Conservation (phyloP, 495 filamentous ascomycete species). For the Amphirosellinia nigrospora region DNA sequence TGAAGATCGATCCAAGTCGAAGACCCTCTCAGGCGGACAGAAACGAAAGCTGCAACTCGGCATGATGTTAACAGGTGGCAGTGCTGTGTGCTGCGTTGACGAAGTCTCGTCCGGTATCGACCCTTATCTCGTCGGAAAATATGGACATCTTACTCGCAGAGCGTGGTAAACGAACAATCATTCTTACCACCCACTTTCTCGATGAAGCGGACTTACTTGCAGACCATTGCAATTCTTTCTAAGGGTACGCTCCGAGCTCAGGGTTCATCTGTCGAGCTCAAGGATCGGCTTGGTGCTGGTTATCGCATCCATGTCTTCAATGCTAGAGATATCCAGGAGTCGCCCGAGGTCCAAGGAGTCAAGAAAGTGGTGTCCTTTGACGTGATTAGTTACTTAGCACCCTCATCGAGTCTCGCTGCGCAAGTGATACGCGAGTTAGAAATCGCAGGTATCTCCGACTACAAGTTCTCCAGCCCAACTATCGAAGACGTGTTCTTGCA, state of each 20-base stretch:
- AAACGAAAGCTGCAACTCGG: conserved; percentile 89
- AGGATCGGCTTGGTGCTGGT: conserved; percentile 71
- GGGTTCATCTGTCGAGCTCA: conserved; percentile 79
- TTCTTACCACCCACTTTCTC: conserved; percentile 85
- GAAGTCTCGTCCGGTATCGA: conserved; percentile 86
- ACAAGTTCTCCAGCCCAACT: conserved; percentile 80
- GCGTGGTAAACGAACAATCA: conserved; percentile 75
- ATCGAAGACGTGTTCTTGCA: conserved; percentile 90
- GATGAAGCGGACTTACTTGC: conserved; percentile 80
- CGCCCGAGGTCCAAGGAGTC: conserved; percentile 62
- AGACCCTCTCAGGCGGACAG: conserved; percentile 83
- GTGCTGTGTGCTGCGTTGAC: conserved; percentile 83
- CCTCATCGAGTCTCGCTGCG: conserved; percentile 66
- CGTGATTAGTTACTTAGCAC: conserved; percentile 71
- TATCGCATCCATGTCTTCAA: conserved; percentile 77
- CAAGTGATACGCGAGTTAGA: conserved; percentile 72
- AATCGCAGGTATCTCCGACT: conserved; percentile 64
- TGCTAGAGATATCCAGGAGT: conserved; percentile 45
- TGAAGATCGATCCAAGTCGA: conserved; percentile 68
- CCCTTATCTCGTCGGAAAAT: conserved; percentile 78
- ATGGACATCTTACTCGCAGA: conserved; percentile 86
- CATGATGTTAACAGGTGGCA: conserved; percentile 92
- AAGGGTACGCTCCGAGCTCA: conserved; percentile 73
- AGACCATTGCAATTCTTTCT: conserved; percentile 78
- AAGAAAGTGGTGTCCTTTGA: conserved; percentile 66